Evolutionary conservation across 2,329 filamentous ascomycete genomes (phyloP).

Genomic region (Trichophyton benhamiae): DNA sequence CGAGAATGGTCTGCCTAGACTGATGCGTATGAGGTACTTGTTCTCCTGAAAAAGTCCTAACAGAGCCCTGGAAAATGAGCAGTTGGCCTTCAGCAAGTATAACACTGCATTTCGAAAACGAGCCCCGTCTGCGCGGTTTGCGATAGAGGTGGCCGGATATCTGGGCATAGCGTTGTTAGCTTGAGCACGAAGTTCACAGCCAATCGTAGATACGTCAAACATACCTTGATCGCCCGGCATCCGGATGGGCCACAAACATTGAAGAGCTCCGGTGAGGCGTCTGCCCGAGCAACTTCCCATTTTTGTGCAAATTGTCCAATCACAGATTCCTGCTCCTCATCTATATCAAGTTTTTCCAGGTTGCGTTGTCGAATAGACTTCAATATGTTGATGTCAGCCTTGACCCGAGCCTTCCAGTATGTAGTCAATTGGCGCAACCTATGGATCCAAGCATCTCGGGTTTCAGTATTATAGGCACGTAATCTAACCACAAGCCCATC

Average conservation of each 20-base stretch:
- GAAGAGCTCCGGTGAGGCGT: constrained; percentile 52
- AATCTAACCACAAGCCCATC: constrained; percentile 52
- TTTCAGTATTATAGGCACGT: constrained; percentile 45
- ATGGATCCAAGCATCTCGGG: constrained; percentile 50
- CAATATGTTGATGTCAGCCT: constrained; percentile 45
- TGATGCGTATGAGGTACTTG: constrained; percentile 50
- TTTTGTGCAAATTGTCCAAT: constrained; percentile 56
- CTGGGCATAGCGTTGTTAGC: not conserved
- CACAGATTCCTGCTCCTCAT: constrained; percentile 52
- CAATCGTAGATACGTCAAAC: not conserved
- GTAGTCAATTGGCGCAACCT: constrained; percentile 44
- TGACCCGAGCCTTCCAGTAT: constrained; percentile 50
- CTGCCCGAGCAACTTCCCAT: constrained; percentile 54
- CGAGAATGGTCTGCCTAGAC: constrained; percentile 46
- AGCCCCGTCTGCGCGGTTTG: constrained; percentile 50
- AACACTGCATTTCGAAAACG: constrained; percentile 49
- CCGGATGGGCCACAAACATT: constrained; percentile 54
- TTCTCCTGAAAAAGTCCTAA: constrained; percentile 44
- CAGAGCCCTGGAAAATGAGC: constrained; percentile 49
- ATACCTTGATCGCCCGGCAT: constrained; percentile 47
- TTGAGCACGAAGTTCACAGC: not conserved
- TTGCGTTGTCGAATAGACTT: constrained; percentile 47
- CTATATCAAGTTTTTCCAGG: constrained; percentile 47
- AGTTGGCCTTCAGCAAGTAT: constrained; percentile 49
- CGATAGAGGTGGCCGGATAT: constrained; percentile 51